These are phyloP conservation scores for Colletotrichum orchidophilum DNA, from an alignment of 2,329 filamentous ascomycete species.

Conservation along the genomic window DNA sequence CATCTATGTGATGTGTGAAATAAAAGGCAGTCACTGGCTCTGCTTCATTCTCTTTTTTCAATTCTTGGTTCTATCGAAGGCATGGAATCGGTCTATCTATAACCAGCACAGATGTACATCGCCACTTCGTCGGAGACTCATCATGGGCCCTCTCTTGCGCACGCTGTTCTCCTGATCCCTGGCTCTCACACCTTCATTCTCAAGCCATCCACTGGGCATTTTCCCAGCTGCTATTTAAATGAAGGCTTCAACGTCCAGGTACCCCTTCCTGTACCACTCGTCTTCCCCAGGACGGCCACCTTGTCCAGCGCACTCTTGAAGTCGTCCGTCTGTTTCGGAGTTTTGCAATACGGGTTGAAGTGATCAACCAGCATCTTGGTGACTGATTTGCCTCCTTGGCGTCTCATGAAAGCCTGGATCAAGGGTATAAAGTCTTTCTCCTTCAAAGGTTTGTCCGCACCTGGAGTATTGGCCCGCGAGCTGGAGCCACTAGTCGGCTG, in stretches of 20 bases:
- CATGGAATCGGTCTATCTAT: too few relatives aligned
- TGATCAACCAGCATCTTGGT: conserved; percentile 90
- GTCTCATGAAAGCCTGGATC: conserved; percentile 82
- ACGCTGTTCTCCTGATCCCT: neutral
- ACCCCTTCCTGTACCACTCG: conserved; percentile 60
- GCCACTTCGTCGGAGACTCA: neutral
- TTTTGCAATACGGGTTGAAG: conserved; percentile 83
- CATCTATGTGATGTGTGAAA: neutral
- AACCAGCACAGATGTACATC: neutral
- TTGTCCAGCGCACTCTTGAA: conserved; percentile 84
- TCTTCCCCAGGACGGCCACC: conserved; percentile 76
- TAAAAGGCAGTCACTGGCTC: too few relatives aligned
- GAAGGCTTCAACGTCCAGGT: conserved; percentile 61
- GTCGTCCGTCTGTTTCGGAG: conserved; percentile 73
- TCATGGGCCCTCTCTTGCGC: neutral
- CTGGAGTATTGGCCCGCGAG: conserved; percentile 58
- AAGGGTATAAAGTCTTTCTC: conserved; percentile 73
- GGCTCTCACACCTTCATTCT: neutral
- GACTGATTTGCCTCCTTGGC: conserved; percentile 80
- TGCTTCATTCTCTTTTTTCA: neutral
- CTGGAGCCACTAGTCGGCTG: conserved; percentile 48
- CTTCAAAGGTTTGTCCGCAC: conserved; percentile 50
- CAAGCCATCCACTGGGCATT: neutral
- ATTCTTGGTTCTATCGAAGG: neutral
- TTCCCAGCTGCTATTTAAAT: neutral